A percentile compares a stretch with the other conserved stretches of the same genome.
Evolutionary conservation across 768 basidiomycete genomes (phyloP).

Genomic region (Mycena belliarum): DNA sequence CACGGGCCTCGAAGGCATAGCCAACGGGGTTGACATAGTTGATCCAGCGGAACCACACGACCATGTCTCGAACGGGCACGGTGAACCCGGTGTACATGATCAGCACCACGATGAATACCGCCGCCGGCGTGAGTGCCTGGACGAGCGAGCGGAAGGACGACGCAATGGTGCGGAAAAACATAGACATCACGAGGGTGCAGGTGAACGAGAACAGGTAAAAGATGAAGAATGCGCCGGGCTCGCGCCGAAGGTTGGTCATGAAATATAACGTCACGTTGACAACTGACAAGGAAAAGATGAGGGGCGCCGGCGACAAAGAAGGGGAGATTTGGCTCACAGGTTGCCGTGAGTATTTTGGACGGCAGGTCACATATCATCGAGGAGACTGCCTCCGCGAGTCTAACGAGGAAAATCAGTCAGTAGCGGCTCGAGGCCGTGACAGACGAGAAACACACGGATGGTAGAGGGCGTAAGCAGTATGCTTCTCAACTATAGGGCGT

Average conservation of each 20-base stretch:
- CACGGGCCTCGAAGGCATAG: constrained; percentile 42
- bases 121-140: constrained; percentile 29
- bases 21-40: constrained; percentile 47
- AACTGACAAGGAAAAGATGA: constrained; percentile 8
- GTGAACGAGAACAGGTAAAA: constrained; percentile 39
- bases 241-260: constrained; percentile 40
- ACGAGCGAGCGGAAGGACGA: constrained; percentile 37
- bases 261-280: constrained; percentile 43
- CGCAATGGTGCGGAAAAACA: constrained; percentile 36
- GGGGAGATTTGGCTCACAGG: neutral
- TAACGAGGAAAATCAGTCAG: neutral
- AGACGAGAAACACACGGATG: constrained; percentile 30
- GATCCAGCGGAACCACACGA: constrained; percentile 30
- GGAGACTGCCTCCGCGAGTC: constrained; percentile 38
- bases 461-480: constrained; percentile 41
- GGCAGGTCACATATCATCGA: constrained; percentile 42
- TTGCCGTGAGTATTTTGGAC: constrained; percentile 25
- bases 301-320: neutral
- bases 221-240: constrained; percentile 41
- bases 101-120: constrained; percentile 36
- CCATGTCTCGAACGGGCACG: constrained; percentile 33
- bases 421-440: neutral
- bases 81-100: constrained; percentile 46
- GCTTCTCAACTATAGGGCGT: constrained; percentile 42
- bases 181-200: constrained; percentile 30